Evolutionary conservation across 345 rosid species (phyloP), one percentile per base, ranked within the genome.

Genomic region (Salix purpurea): DNA sequence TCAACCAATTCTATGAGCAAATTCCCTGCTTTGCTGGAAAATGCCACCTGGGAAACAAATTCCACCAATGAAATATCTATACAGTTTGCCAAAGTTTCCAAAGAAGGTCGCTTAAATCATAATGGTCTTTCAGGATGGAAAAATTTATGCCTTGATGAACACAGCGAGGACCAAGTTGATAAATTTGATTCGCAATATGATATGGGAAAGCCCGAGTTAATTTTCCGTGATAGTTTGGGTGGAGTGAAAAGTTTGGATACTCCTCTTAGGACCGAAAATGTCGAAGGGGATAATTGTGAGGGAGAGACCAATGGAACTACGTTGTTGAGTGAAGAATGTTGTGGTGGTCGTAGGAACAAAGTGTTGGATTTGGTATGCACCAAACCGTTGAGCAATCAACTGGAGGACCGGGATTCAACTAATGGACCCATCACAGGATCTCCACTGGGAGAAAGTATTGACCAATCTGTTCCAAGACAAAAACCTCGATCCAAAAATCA

Each of bases 1-100:
- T 88, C 94, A 32, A 93, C 99, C 19, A 96, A 87, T 83, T 90
- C 98, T 7, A 88, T 93, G 97, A 96, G 94, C 89, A 96, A 93
- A 76, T 88, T 96, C 80, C 87, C 98, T 84, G 74, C 94, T 79
- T 85, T 93, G 78, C 83, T 90, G 28, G 98, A 93, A 72, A 92
- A 87, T 83, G 94, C 77, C 76, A 87, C 93, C 78, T 93, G 99
- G 98, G 98, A 96, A 84, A 88, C 94, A 7, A 88, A 79, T 84
- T 89, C 97, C 36, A 78, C 77, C 67, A 89, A 88, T 80, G 98
- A 89, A 74, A 90, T 92, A 79, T 91, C 98, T 5, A 71, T 91
- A 40, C 89, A 79, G 69, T 87, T 91, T 52, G 62, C 76, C 39
- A 73, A 81, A 69, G 83, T 80, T 46, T 67, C 48, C 60, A 54